Conservation (phyloP, 148 eudicot genomes). For the Agrostemma githago region DNA sequence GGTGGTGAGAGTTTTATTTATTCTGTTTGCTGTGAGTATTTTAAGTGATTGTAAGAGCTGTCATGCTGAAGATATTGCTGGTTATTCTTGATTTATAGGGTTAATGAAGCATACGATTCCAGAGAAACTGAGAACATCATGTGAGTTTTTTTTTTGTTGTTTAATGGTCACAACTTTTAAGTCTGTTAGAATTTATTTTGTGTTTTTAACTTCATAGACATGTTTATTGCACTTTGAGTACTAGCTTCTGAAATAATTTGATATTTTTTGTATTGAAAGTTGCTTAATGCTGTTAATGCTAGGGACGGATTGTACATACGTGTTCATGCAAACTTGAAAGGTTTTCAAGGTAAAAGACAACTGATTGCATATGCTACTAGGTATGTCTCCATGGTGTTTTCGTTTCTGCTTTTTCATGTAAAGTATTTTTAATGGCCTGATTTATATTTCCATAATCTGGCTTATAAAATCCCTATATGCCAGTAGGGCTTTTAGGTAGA, state of each 20-base stretch:
- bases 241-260: background rate
- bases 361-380: constrained; percentile 63
- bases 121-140: constrained; percentile 55
- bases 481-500: background rate
- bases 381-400: constrained; percentile 33
- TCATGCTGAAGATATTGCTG: background rate
- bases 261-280: constrained; percentile 10
- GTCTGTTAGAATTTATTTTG: background rate
- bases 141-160: constrained; percentile 33
- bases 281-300: constrained; percentile 14
- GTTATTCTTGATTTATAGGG: constrained; percentile 38
- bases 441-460: background rate
- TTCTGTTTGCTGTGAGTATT: constrained; percentile 1
- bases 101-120: constrained; percentile 52
- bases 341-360: constrained; percentile 77
- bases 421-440: background rate
- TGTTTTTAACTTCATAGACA: background rate
- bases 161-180: background rate
- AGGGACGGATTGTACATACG: constrained; percentile 86
- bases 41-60: background rate
- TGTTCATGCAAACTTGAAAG: constrained; percentile 70
- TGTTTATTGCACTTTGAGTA: background rate
- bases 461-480: background rate
- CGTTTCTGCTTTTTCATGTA: background rate
- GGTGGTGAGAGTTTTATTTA: constrained; percentile 50